Base-by-base conservation (phyloP, 1,284 basidiomycete species). In the Tylopilus sp. region DNA sequence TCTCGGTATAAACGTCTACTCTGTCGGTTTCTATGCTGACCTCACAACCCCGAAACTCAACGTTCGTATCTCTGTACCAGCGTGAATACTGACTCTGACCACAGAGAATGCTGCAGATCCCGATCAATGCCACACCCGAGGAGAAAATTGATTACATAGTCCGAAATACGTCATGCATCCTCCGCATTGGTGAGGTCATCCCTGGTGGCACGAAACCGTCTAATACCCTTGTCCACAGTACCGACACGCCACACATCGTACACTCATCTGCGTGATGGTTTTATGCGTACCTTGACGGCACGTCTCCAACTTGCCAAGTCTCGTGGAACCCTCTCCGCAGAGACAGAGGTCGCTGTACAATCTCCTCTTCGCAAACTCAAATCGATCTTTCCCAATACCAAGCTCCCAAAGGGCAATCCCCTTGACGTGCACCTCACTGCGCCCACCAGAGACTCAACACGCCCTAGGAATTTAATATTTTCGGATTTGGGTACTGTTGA, bases 21-120 rank as follows among this genome's bases (percentile, higher is more conserved):
- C 90, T 6, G 83, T 91, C 39, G 92, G 80, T 1, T 89, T 94
- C 67, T 95, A 95, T 69, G 88, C 89, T 15, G 90, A 92, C 68
- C 72, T 92, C 48, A 65, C 75, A 24, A 81, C 82, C 58, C 80
- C 84, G 3, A 79, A 77, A 50, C 73, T 90, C 56, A 79, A 79
- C 53, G 88, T 80, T 45, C 28, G 67, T 77, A 20, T 44, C 43
- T 43, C 37, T 43, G 28, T 31, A 29, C 33, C 33, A 17, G n/a
- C 20, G 14, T 19, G 5, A 11, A 24, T 28, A 22, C 36, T 6
- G 20, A 44, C 24, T 19, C 52, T 52, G 14, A 56, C 45, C 22
- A 36, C 0, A n/a, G 15, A 43, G n/a, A 14, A 47, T 37, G 26
- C 35, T 25, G 33, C 52, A 80, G 74, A 72, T 82, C n/a, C 72